Conservation (phyloP, 495 filamentous ascomycete species). For the Cairneyella variabilis region DNA sequence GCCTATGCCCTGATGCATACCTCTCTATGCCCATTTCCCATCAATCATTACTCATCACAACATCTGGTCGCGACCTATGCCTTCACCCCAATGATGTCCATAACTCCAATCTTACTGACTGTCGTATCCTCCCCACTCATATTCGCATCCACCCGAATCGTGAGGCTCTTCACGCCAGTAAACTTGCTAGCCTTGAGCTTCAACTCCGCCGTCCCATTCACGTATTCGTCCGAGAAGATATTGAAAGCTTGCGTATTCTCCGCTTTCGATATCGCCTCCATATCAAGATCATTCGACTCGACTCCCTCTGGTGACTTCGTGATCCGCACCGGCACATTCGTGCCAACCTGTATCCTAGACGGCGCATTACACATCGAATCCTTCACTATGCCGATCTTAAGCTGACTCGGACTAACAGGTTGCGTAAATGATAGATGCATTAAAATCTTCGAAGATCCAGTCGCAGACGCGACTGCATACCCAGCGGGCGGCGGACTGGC, state of each 20-base stretch:
- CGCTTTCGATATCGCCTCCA: constrained; percentile 18
- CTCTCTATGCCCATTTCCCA: too few species aligned
- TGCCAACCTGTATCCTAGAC: constrained; percentile 21
- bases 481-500: constrained; percentile 21
- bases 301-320: constrained; percentile 16
- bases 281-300: constrained; percentile 18
- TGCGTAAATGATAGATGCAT: constrained; percentile 21
- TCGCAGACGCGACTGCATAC: constrained; percentile 10
- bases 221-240: constrained; percentile 22
- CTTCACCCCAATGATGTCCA: constrained; percentile 20
- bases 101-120: constrained; percentile 15
- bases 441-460: constrained; percentile 10
- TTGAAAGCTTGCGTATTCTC: constrained; percentile 23
- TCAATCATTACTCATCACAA: too few species aligned
- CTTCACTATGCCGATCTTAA: constrained; percentile 20
- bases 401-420: constrained; percentile 10
- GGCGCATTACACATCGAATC: constrained; percentile 17
- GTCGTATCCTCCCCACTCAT: constrained; percentile 20
- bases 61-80: too few species aligned
- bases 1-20: too few species aligned
- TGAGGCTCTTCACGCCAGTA: constrained; percentile 21
- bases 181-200: constrained; percentile 25
- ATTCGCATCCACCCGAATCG: constrained; percentile 22
- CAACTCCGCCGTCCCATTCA: constrained; percentile 17
- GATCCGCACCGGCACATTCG: constrained; percentile 19